Conservation (phyloP, 192 early-diverging fungal species). For the Mortierella claussenii region DNA sequence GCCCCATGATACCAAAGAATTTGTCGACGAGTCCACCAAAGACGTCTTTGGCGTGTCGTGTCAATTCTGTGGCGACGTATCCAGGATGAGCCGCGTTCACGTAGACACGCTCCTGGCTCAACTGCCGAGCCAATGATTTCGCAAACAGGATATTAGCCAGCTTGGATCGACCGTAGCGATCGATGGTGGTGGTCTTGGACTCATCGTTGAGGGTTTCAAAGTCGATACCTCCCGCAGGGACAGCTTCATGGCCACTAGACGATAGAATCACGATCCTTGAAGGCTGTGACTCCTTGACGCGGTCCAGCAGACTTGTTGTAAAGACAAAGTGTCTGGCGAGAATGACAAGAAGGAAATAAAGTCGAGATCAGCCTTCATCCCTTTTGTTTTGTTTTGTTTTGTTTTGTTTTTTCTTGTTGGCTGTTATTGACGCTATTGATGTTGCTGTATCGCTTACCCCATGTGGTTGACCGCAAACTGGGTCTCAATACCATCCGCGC, state of each 20-base stretch:
- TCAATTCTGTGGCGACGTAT: constrained; percentile 3
- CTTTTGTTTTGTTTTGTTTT: background rate
- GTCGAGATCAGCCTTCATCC: background rate
- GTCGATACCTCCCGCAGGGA: no score
- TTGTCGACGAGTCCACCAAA: no score
- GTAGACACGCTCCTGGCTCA: constrained; percentile 32
- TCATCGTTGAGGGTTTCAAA: constrained; percentile 54
- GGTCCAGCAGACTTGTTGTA: constrained; percentile 40
- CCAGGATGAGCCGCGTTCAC: constrained; percentile 31
- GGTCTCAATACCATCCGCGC: constrained; percentile 44
- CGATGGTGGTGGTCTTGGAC: constrained; percentile 4
- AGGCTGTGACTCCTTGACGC: constrained; percentile 37
- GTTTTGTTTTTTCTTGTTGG: no score
- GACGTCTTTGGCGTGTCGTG: background rate
- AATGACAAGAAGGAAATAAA: background rate
- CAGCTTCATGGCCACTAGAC: no score
- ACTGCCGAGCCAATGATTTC: constrained; percentile 48
- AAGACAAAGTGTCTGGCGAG: constrained; percentile 29
- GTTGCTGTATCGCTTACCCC: constrained; percentile 7
- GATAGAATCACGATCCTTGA: constrained; percentile 62
- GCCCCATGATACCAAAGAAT: background rate
- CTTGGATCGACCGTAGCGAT: constrained; percentile 59
- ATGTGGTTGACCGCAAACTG: constrained; percentile 61
- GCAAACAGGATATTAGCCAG: constrained; percentile 62
- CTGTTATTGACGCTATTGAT: background rate